phyloP scores from a whole-genome alignment of 2,329 filamentous ascomycete genomes.

The Sclerotinia minor region DNA sequence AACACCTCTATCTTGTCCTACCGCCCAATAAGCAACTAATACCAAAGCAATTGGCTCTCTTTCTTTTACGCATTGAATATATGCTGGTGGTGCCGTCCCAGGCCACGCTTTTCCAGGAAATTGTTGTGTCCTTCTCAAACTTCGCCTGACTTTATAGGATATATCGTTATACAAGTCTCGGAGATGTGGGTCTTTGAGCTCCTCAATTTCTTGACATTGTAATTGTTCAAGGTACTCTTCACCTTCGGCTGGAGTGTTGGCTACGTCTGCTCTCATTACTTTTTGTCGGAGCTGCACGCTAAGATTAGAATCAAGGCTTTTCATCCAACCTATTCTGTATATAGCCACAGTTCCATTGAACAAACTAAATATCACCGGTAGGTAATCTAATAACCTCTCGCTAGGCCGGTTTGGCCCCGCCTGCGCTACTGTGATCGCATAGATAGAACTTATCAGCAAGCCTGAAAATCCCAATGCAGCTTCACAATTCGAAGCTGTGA shows the following conservation, averaged over 20 bases:
- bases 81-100: background rate
- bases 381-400: conserved; percentile 9
- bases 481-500: conserved; percentile 5
- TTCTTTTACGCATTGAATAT: conserved; percentile 15
- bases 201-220: background rate
- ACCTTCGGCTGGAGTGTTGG: background rate
- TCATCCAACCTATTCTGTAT: conserved; percentile 21
- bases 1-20: conserved; percentile 19
- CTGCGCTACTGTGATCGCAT: conserved; percentile 19
- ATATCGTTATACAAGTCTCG: conserved; percentile 4
- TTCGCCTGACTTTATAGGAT: conserved; percentile 1
- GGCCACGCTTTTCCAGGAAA: conserved; percentile 15
- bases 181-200: background rate
- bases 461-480: conserved; percentile 18
- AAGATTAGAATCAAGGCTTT: conserved; percentile 1
- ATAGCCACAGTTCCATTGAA: conserved; percentile 22
- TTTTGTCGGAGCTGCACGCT: conserved; percentile 3
- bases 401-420: background rate
- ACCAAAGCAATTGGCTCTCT: conserved; percentile 21
- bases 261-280: background rate
- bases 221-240: conserved; percentile 11
- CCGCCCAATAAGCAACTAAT: conserved; percentile 15
- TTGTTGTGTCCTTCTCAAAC: conserved; percentile 12
- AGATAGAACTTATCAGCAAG: conserved; percentile 17
- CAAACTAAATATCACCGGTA: conserved; percentile 7